Evolutionary conservation across 2,329 filamentous ascomycete genomes (phyloP), one percentile per base, ranked within the genome.

Genomic region (Verticillium klebahnii): DNA sequence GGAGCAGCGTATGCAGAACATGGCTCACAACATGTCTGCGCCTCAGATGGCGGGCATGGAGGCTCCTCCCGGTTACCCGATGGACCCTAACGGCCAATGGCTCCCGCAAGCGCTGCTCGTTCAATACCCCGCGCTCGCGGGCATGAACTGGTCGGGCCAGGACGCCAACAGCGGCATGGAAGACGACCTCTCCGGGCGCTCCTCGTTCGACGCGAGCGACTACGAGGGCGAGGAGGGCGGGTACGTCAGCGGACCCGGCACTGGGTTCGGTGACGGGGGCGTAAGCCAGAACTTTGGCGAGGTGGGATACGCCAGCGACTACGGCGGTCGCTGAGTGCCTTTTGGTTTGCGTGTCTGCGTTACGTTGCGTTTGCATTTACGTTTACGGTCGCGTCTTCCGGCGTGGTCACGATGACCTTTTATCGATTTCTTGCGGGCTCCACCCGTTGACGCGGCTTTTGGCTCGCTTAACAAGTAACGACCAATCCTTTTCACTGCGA

Each of bases 91-190:
- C 59, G 82, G 82, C 60, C 81, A 83, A 62, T 91, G 90, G 71
- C 82, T 98, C n/a, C 95, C 95, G 1, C 91, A 91, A 4, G 94
- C 94, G 1, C 79, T 99, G 58, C 79, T 98, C 45, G 90, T 91
- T 19, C 95, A 98, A 71, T 98, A 97, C 74, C 95, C 95, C 14
- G 93, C 92, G 4, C 79, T 99, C n/a, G 93, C 93, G 29, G 90
- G 89, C 60, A 85, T 98, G 72, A 93, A 94, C 71, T 98, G 94
- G 93, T 84, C 85, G 19, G 73, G 77, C 12, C 71, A 75, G 23
- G 85, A 89, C 60, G 84, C 96, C 72, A 85, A 88, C 52, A 84
- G 89, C n/a, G 86, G 87, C 19, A 82, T 88, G 62, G 89, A 93
- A 50, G 90, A 92, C 58, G 91, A 92, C 64, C 76, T 90, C n/a